phyloP scores from a whole-genome alignment of 1,284 basidiomycete species.

The Leccinum pachyderme region DNA sequence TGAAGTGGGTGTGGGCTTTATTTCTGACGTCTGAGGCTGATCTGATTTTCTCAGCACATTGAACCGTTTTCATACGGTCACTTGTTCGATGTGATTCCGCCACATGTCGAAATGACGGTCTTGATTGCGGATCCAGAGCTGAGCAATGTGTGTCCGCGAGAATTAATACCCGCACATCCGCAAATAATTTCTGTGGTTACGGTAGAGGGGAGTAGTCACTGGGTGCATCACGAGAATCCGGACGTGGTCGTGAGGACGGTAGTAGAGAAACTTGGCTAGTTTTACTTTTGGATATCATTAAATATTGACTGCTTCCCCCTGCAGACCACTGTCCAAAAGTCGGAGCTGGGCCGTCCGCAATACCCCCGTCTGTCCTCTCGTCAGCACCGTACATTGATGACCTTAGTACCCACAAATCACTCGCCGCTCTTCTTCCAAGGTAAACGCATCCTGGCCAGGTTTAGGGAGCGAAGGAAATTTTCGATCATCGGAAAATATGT shows the following conservation, averaged over 20 bases:
- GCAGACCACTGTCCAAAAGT: no score
- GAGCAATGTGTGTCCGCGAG: conserved; percentile 4
- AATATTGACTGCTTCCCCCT: no score
- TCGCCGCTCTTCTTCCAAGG: no score
- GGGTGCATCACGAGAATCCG: conserved; percentile 17
- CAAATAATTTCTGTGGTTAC: conserved; percentile 8
- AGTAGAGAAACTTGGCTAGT: conserved; percentile 8
- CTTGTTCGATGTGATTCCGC: conserved; percentile 11
- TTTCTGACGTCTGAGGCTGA: not conserved
- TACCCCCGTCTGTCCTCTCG: no score
- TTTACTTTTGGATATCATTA: no score
- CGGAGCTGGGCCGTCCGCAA: no score
- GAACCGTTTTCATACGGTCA: conserved; percentile 13
- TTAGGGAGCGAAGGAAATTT: no score
- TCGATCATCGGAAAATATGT: no score
- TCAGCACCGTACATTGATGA: no score
- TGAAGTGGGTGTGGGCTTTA: conserved; percentile 2
- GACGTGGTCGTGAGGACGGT: conserved; percentile 8
- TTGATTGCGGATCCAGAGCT: conserved; percentile 16
- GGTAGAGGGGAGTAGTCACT: conserved; percentile 16
- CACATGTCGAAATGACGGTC: conserved; percentile 18
- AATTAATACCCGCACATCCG: conserved; percentile 8
- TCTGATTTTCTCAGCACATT: conserved; percentile 10
- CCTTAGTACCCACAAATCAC: no score
- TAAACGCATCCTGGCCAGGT: no score